Base-by-base conservation (phyloP, 2,329 filamentous ascomycete genomes). In the Furcasterigmium sp. region DNA sequence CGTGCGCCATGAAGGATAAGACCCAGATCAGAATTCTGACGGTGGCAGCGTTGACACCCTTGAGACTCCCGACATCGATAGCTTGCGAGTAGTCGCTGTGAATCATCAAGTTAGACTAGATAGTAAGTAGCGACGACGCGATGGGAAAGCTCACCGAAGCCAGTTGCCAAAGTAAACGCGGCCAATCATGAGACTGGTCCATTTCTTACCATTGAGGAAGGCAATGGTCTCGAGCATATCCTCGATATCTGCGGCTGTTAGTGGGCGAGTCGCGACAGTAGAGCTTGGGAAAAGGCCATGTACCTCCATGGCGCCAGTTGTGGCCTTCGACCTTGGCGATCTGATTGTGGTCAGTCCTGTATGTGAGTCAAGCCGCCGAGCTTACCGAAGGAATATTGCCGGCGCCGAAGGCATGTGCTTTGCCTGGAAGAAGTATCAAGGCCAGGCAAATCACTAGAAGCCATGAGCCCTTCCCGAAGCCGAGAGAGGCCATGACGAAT, bases 141-240 rank as follows among this genome's bases (percentile, higher is more conserved):
- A 17, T 15, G 32, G 15, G 4, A 18, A 9, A 35, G 18, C 32
- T 15, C 17, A 17, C 32, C 32, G 32, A 35, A 35, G 32, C 87
- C 87, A 93, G 64, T 93, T 93, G 45, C 87, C 87, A 68, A 91
- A 91, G 65, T 90, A 91, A 23, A 84, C 83, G 43, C 86, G 76
- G 65, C 85, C 85, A 42, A 91, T 75, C 66, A 87, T 79, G 72
- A 87, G 82, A 13, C 81, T 81, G 2, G 85, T 87, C 87, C 87
- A 93, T 69, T 91, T 91, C 60, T 90, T 87, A 45, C 87, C 87
- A 50, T 84, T 76, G 45, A 91, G 74, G 56, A 88, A 91, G 23
- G 84, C 79, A 51, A 91, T 67, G 6, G 81, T 86, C 63, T 87
- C 85, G 55, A 93, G 79, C 67, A 87, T 82, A 62, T 91, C 87